Percentiles rank a stretch among this genome's conserved stretches.
phyloP scores from a whole-genome alignment of 495 filamentous ascomycete species.

The Cryomyces minteri region DNA sequence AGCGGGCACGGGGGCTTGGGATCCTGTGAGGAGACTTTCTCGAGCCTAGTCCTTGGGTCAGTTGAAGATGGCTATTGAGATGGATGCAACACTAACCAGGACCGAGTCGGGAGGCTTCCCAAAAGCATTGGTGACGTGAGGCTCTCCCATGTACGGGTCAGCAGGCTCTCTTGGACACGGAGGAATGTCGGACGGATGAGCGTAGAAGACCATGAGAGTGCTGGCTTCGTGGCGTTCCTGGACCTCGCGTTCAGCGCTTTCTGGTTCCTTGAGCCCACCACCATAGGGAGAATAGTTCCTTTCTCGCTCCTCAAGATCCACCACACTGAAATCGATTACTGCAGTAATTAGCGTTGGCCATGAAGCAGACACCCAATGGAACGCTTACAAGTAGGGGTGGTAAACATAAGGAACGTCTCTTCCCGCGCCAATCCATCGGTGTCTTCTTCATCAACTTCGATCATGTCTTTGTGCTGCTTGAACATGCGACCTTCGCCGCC shows the following conservation, averaged over 20 bases:
- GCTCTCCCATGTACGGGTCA: slow-evolving; percentile 18
- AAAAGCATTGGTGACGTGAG: slow-evolving; percentile 23
- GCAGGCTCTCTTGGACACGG: slow-evolving; percentile 56
- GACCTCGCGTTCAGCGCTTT: slow-evolving; percentile 43
- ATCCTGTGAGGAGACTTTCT: not conserved
- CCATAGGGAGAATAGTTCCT: slow-evolving; percentile 44
- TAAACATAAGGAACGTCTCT: slow-evolving; percentile 26
- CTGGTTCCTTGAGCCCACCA: slow-evolving; percentile 33
- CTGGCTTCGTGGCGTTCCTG: slow-evolving; percentile 55
- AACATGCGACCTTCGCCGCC: slow-evolving; percentile 65
- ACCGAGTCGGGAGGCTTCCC: slow-evolving; percentile 26
- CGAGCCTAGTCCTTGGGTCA: slow-evolving; percentile 1
- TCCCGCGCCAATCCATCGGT: slow-evolving; percentile 24
- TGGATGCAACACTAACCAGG: not conserved
- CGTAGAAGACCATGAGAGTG: slow-evolving; percentile 75
- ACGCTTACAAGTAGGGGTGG: slow-evolving; percentile 1
- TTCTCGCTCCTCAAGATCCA: slow-evolving; percentile 31
- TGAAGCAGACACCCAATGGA: slow-evolving; percentile 4
- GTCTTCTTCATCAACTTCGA: slow-evolving; percentile 53
- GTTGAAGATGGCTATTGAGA: not conserved
- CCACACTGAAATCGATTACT: slow-evolving; percentile 34
- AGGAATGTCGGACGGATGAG: slow-evolving; percentile 55
- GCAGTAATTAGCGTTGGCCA: not conserved
- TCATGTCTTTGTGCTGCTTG: slow-evolving; percentile 48
- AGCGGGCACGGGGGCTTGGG: not conserved